Conservation (phyloP, 1,284 basidiomycete species). For the Sanghuangporus weigelae region DNA sequence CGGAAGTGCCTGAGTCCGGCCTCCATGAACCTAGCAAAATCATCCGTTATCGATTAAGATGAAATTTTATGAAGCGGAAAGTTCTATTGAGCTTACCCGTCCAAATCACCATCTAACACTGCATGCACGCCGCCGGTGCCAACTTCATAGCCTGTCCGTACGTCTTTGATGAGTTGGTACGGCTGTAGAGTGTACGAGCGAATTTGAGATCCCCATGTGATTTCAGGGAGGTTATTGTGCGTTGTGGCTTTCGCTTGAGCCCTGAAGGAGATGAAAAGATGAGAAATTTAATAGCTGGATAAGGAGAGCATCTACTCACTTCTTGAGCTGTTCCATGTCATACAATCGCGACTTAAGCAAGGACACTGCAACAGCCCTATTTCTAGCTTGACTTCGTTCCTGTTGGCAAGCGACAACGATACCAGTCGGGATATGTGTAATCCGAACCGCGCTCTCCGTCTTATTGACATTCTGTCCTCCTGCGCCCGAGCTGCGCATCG, state of each 20-base stretch:
- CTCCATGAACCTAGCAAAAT: conserved; percentile 13
- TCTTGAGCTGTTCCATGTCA: conserved; percentile 26
- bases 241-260: conserved; percentile 11
- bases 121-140: conserved; percentile 12
- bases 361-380: conserved; percentile 44
- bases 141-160: conserved; percentile 14
- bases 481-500: conserved; percentile 55
- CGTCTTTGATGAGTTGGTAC: conserved; percentile 18
- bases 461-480: conserved; percentile 64
- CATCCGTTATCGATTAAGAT: no score
- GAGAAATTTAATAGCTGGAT: neutral
- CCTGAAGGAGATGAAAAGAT: neutral
- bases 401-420: conserved; percentile 56
- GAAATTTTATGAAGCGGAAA: no score
- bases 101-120: conserved; percentile 15
- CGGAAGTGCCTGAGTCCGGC: conserved; percentile 15
- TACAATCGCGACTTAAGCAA: conserved; percentile 42
- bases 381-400: conserved; percentile 54
- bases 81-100: conserved; percentile 6
- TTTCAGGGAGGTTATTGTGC: conserved; percentile 17
- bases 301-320: neutral
- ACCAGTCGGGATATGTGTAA: conserved; percentile 55
- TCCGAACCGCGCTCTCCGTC: conserved; percentile 58
- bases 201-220: conserved; percentile 18
- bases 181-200: conserved; percentile 16